phyloP scores from a whole-genome alignment of 108 stramenopile genomes.

The Skeletonema potamos region DNA sequence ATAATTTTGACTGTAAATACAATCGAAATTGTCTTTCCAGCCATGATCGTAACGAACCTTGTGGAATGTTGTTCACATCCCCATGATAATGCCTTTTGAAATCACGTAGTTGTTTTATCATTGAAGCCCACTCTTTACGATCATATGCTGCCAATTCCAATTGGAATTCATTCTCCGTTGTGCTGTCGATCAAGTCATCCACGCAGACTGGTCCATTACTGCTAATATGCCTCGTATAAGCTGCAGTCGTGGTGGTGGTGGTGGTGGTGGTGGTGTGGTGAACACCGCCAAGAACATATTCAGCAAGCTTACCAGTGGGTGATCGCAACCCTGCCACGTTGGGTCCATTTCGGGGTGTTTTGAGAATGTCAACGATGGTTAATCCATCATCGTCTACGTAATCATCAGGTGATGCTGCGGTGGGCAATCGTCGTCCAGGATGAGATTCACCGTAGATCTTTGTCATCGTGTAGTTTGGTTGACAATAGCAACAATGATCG shows the following conservation, averaged over 20 bases:
- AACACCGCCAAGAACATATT: neutral
- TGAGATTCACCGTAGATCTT: too few relatives aligned
- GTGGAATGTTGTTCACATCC: neutral
- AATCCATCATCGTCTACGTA: neutral
- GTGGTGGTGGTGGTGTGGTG: neutral
- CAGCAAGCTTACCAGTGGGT: neutral
- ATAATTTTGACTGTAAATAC: neutral
- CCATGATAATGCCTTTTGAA: neutral
- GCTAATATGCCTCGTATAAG: neutral
- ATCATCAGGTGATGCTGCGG: neutral
- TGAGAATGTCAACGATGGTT: neutral
- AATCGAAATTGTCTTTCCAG: neutral
- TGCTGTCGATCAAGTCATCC: neutral
- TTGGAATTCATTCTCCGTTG: neutral
- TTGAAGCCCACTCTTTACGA: neutral
- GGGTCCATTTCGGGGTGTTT: neutral
- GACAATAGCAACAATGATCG: too few relatives aligned
- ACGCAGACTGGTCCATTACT: neutral
- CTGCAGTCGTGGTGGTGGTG: too few relatives aligned
- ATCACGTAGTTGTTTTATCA: neutral
- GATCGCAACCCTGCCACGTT: neutral
- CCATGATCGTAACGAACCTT: neutral
- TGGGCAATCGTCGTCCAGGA: neutral
- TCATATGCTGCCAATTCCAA: neutral
- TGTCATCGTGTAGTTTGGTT: too few relatives aligned